Evolutionary conservation across 768 basidiomycete species (phyloP), one percentile per base, ranked within the genome.

Genomic region (Exsudoporus frostii): DNA sequence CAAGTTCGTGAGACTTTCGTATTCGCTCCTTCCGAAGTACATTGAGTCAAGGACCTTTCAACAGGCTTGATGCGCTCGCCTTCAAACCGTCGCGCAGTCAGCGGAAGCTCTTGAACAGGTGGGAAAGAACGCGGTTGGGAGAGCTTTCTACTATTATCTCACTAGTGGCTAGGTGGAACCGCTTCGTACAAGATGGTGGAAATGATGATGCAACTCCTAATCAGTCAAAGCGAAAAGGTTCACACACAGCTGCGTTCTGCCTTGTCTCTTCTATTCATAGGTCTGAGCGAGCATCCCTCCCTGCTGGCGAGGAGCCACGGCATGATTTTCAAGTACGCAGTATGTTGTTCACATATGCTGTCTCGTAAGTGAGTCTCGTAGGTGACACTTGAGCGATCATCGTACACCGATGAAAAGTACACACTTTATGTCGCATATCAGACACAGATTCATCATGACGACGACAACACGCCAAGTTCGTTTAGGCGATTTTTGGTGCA

Each of bases 401-500:
- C 83, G 14, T 93, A 75, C 63, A 88, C 86, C 0, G 64, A 76
- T 3, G 93, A 98, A 73, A 96, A 96, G 65, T 96, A 82, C 65
- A 74, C 72, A 7, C 77, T 98, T 17, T 98, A 79, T 64, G 68
- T 79, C 63, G 77, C 78, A 53, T 98, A 98, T 68, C 96, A 94
- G 67, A 68, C 67, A 29, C 75, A 83, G 7, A 83, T 97, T 22
- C 96, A 98, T 65, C 73, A 82, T 38, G 93, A 97, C 41, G 57
- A 67, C 1, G 70, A 77, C 3, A 82, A 79, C 29, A 74, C 71
- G 1, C 74, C 76, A 32, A 54, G 57, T 4, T 75, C 79, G 1
- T 96, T 96, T 65, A 72, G 71, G 50, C 67, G 80, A 3, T 98
- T 98, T 66, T 77, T 98, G 2, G 88, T 94, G 9, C 77, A 87